Evolutionary conservation across 164 flowering plant species (phyloP), one percentile per base, ranked within the genome.

Genomic region (Magnolia sinica): DNA sequence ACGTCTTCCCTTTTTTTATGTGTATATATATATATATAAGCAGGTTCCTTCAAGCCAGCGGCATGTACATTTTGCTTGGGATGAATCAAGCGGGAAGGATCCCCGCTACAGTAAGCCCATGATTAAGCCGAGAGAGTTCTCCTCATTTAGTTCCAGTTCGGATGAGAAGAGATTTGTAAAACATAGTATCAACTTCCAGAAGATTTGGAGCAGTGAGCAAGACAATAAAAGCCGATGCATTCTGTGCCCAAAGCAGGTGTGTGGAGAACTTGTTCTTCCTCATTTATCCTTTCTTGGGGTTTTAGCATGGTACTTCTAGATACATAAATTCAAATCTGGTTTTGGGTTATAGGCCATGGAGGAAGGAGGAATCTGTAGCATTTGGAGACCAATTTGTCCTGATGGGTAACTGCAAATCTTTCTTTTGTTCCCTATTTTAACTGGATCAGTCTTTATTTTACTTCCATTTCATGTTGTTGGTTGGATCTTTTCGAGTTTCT

Each of bases 351-450:
- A 96, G 98, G 92, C 70, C 70, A 58, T 64, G 65, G 91, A 88
- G 66, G 88, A 85, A 70, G 83, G 79, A 63, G 87, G 81, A 76
- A 66, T 87, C 24, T 92, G 96, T 77, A 91, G 92, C 84, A 91
- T 96, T 75, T 96, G 99, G 99, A 89, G 98, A 77, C 95, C 99
- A 59, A 79, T 87, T 72, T 92, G 94, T 87, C 97, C 97, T 19
- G 92, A 91, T 19, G 99, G 99, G 99, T 96, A 92, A 91, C 50
- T 64, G 7, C 31, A 58, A 18, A 18, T 65, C 52, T 70, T n/a
- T 70, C 19, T 64, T 20, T 64, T n/a, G 55, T 65, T 31, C 50
- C 20, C 61, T 14, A 52, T 52, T 14, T 52, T 52, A 52, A 52
- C 59, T 8, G 16, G 59, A 52, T 52, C 10, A 52, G 3, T 8